Base-by-base conservation (phyloP, 768 basidiomycete genomes). In the Cubamyces lactineus region DNA sequence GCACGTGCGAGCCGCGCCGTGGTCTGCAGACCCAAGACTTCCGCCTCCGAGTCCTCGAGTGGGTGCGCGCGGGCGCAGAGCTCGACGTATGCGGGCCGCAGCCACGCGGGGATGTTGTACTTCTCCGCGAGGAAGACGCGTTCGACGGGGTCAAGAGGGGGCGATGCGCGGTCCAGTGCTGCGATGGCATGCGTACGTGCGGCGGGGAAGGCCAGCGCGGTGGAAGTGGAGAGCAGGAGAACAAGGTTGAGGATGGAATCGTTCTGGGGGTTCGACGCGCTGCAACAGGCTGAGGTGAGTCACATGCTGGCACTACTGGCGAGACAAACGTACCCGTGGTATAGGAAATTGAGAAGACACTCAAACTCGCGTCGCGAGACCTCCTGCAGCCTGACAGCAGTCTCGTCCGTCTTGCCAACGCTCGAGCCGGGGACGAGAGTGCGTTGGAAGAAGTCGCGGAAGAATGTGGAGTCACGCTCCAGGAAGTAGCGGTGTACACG, bases 401-500 rank as follows among this genome's bases (percentile, higher is more conserved):
- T 71, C 5, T 76, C 72, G 46, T 78, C 77, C 13, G 60, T 65
- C 11, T 26, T 46, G 34, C 78, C 71, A 67, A 5, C 42, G 19
- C 51, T 13, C 26, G 53, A 52, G 21, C 49, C 40, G 59, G 40
- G 69, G 69, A 49, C 51, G 47, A 63, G 46, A n/a, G 51, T 65
- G 39, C 70, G 71, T 9, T 66, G 21, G 63, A 80, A 79, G 73
- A 80, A 76, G 38, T 66, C 67, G 9, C 72, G 67, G 66, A 81
- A 82, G 16, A 76, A 70, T 16, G 71, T 66, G 1, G 80, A 79
- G 59, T 77, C 76, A 42, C 72, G 70, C 51, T 69, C 70, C 28
- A 82, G 66, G 53, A 76, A 77, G 61, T 77, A 72, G 1, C 75
- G 75, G 53, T 80, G 79, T 8, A 80, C 75, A 61, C 75, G 77